These are phyloP conservation scores for Colletotrichum incanum DNA, from an alignment of 2,329 filamentous ascomycete species.

Conservation along the genomic window DNA sequence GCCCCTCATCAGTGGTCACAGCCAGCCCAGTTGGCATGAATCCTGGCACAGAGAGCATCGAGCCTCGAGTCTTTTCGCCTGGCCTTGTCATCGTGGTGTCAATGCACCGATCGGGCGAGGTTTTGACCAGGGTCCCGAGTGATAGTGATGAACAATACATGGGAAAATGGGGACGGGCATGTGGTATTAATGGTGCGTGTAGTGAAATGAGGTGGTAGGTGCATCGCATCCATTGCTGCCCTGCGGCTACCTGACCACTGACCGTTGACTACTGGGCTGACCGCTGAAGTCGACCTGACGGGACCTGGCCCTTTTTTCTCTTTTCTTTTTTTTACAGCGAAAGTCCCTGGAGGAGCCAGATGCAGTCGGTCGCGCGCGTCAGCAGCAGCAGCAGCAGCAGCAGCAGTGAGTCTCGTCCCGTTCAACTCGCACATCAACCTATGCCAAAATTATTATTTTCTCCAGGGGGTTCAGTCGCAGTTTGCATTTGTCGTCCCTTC, in stretches of 20 bases:
- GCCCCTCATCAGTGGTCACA: conserved; percentile 5
- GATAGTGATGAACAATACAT: not conserved
- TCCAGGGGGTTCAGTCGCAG: not conserved
- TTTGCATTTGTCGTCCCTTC: not conserved
- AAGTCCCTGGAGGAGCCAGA: conserved; percentile 1
- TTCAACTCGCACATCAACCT: not conserved
- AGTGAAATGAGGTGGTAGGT: conserved; percentile 6
- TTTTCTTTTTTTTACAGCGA: conserved; percentile 3
- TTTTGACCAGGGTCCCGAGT: not conserved
- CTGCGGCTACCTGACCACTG: conserved; percentile 27
- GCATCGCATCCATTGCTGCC: conserved; percentile 5
- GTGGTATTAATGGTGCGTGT: not conserved
- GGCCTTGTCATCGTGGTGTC: not conserved
- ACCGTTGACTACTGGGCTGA: not conserved
- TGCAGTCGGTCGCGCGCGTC: conserved; percentile 6
- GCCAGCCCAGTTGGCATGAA: not conserved
- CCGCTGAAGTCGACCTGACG: not conserved
- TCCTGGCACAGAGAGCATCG: not conserved
- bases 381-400: too few species aligned
- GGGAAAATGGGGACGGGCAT: not conserved
- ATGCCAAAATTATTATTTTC: not conserved
- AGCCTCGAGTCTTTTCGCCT: not conserved
- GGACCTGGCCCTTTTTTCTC: not conserved
- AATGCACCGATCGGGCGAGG: conserved; percentile 24
- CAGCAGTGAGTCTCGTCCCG: conserved; percentile 5